Percentiles rank a stretch among this genome's conserved stretches.
Evolutionary conservation across 305 asterid genomes (phyloP).

Genomic region (Fraxinus angustifolia): DNA sequence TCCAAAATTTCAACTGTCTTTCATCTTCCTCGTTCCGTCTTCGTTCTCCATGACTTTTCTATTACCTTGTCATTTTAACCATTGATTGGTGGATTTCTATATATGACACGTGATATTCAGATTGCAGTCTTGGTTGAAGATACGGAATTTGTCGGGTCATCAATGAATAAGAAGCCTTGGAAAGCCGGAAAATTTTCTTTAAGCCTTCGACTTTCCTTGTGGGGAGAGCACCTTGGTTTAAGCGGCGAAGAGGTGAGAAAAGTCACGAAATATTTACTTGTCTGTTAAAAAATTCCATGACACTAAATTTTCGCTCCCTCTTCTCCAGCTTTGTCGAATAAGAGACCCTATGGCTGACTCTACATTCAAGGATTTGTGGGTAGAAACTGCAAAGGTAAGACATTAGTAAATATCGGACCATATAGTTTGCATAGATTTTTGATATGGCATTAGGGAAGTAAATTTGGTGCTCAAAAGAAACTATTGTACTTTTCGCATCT

Average conservation of each 20-base stretch:
- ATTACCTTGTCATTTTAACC: not conserved
- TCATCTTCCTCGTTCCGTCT: not conserved
- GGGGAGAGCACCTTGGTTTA: constrained; percentile 95
- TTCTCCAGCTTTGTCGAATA: constrained; percentile 54
- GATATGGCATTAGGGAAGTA: not conserved
- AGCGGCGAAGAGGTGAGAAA: constrained; percentile 55
- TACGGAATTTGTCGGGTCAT: constrained; percentile 71
- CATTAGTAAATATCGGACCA: not conserved
- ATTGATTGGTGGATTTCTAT: not conserved
- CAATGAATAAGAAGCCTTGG: constrained; percentile 77
- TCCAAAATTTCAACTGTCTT: not conserved
- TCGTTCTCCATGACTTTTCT: not conserved
- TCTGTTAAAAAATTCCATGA: not conserved
- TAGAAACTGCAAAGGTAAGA: constrained; percentile 69
- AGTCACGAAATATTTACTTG: constrained; percentile 6
- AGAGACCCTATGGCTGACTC: constrained; percentile 71
- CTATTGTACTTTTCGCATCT: not conserved
- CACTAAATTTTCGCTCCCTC: constrained; percentile 4
- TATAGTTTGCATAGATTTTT: not conserved
- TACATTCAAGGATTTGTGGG: constrained; percentile 67
- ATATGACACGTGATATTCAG: constrained; percentile 36
- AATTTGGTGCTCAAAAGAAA: not conserved
- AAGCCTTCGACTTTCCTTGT: constrained; percentile 71
- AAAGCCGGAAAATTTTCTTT: constrained; percentile 80
- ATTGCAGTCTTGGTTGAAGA: constrained; percentile 82